A percentile compares a stretch with the other conserved stretches of the same genome.
Evolutionary conservation across 2,329 filamentous ascomycete genomes (phyloP).

Genomic region (Amylocarpus encephaloides): DNA sequence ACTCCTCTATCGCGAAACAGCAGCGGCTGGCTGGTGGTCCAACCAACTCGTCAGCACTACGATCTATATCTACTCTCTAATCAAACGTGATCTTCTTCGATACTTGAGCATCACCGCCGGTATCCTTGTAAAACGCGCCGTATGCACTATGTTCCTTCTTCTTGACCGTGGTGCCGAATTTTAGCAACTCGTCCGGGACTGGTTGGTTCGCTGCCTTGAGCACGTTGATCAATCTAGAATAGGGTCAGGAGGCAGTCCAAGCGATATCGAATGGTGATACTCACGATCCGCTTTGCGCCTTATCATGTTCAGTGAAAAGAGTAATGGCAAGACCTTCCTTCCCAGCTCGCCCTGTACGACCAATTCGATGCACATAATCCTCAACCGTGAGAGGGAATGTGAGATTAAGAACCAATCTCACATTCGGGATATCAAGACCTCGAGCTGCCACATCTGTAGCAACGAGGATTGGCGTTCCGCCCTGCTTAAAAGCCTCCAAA

Average conservation of each 20-base stretch:
- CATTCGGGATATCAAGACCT: slow-evolving; percentile 89
- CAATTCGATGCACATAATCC: slow-evolving; percentile 96
- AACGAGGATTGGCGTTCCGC: slow-evolving; percentile 74
- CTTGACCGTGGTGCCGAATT: slow-evolving; percentile 97
- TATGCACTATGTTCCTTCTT: slow-evolving; percentile 97
- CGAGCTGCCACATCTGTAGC: slow-evolving; percentile 94
- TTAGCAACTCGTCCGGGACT: slow-evolving; percentile 84
- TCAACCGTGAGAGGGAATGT: slow-evolving; percentile 86
- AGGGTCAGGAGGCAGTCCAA: slow-evolving; percentile 22
- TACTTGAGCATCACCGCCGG: slow-evolving; percentile 67
- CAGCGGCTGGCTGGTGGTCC: no score
- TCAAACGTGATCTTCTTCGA: slow-evolving; percentile 93
- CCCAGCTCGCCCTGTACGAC: slow-evolving; percentile 87
- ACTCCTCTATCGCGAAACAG: neutral
- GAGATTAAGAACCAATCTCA: slow-evolving; percentile 83
- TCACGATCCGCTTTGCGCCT: slow-evolving; percentile 80
- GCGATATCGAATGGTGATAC: slow-evolving; percentile 34
- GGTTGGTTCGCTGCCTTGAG: slow-evolving; percentile 87
- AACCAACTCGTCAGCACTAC: no score
- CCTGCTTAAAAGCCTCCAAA: slow-evolving; percentile 85
- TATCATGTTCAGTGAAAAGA: slow-evolving; percentile 92
- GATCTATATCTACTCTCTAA: slow-evolving; percentile 24
- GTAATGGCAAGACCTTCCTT: slow-evolving; percentile 86
- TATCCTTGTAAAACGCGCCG: slow-evolving; percentile 89
- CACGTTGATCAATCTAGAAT: slow-evolving; percentile 78